A percentile compares a stretch with the other conserved stretches of the same genome.
phyloP scores from a whole-genome alignment of 2,329 filamentous ascomycete species.

The Aspergillus novofumigatus region DNA sequence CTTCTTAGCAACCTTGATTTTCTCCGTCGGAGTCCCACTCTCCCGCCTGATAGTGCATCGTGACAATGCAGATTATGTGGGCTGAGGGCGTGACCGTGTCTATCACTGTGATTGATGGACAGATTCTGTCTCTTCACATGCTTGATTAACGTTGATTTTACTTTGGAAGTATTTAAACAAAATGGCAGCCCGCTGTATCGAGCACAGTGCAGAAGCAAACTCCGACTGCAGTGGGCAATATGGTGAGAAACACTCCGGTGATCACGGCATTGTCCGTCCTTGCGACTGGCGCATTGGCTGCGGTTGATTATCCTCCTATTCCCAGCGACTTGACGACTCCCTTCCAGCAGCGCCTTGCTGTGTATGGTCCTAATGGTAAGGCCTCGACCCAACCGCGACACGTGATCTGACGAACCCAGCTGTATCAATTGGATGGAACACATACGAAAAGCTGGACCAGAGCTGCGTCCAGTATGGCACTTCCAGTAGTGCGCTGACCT shows the following conservation, averaged over 20 bases:
- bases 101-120: not conserved
- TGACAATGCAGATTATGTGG: not conserved
- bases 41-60: not conserved
- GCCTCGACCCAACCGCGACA: not conserved
- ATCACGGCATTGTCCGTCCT: constrained; percentile 25
- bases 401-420: constrained; percentile 28
- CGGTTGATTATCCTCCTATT: constrained; percentile 42
- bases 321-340: constrained; percentile 51
- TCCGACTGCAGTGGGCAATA: not conserved
- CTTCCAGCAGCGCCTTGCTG: constrained; percentile 51
- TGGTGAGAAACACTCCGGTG: not conserved
- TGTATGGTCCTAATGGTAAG: constrained; percentile 49
- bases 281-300: constrained; percentile 20
- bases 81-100: not conserved
- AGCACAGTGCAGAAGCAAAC: not conserved
- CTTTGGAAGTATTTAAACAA: not conserved
- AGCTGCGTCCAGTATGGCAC: constrained; percentile 53
- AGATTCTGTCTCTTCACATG: not conserved
- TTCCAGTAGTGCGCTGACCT: constrained; percentile 36
- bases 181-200: not conserved
- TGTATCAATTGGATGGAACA: constrained; percentile 56
- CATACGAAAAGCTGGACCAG: constrained; percentile 44
- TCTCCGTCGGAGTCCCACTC: not conserved
- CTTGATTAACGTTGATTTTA: not conserved
- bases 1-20: not conserved